phyloP scores from a whole-genome alignment of 164 flowering plant genomes.

The Nymphaea thermarum region DNA sequence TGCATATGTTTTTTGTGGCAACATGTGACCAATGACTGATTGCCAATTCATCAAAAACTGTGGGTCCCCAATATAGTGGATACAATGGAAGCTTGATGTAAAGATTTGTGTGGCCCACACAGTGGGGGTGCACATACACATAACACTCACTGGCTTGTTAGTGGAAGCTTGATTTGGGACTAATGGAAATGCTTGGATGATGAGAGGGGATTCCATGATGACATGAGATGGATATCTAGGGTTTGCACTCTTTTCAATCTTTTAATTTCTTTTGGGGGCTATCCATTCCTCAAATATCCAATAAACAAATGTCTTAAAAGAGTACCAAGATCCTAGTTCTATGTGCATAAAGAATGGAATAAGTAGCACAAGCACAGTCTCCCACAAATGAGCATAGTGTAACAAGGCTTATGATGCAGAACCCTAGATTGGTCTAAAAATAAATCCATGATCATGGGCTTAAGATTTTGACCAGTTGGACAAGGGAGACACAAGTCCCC shows the following conservation, averaged over 20 bases:
- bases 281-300: neutral
- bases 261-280: neutral
- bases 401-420: neutral
- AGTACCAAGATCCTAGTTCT: neutral
- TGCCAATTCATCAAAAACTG: neutral
- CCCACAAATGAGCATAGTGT: neutral
- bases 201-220: neutral
- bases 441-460: neutral
- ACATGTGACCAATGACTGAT: neutral
- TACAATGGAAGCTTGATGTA: neutral
- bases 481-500: neutral
- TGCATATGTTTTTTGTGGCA: neutral
- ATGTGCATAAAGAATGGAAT: neutral
- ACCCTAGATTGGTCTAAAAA: neutral
- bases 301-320: neutral
- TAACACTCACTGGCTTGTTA: neutral
- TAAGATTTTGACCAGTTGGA: neutral
- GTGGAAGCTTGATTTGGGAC: neutral
- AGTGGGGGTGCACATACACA: too few relatives aligned
- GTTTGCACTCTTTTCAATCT: too few relatives aligned
- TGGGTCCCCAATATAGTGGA: neutral
- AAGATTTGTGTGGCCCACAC: neutral
- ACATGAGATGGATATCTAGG: neutral
- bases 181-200: neutral
- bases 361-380: neutral